Evolutionary conservation across 441 rosid genomes (phyloP), one percentile per base, ranked within the genome.

Genomic region (Adansonia gregorii): DNA sequence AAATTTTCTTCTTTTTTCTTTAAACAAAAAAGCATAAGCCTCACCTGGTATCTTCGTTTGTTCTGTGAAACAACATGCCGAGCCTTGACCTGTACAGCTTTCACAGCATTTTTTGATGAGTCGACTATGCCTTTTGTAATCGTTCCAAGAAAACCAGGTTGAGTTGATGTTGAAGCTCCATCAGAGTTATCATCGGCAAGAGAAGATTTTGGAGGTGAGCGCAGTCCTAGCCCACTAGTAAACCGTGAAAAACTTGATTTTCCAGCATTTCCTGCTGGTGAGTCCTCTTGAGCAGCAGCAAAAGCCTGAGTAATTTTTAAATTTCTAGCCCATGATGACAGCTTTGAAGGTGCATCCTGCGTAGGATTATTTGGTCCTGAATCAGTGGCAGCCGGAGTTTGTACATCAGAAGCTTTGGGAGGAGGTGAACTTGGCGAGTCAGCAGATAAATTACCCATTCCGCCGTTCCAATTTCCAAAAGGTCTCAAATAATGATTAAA

Each of bases 21-120:
- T 31, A 31, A 31, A 31, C 35, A 31, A 31, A 31, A 31, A 31
- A 31, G 35, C 2, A 31, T 31, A 31, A 31, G 89, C 27, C 79
- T 60, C 73, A 94, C 99, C 99, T 93, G 98, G 79, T 91, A 94
- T 90, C 99, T 88, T 81, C 99, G 86, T 85, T 94, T 96, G 84
- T 96, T 96, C 85, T 96, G 99, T 11, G 99, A 96, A 72, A 94
- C 98, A 79, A 88, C 98, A 82, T 96, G 99, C 7, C 99, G 87
- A 79, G 99, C 99, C 91, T 90, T 96, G 80, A 93, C 97, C 83
- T 94, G 98, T 14, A 96, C 98, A 17, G 98, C 99, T 89, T 93
- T 96, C 72, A 94, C 99, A 48, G 99, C 98, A 86, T 85, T 93
- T 86, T 90, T 94, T 17, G 98, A 96, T 22, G 97, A 88, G 86